Base-by-base conservation (phyloP, 2,329 filamentous ascomycete genomes). In the Sordariomycetes sp. region DNA sequence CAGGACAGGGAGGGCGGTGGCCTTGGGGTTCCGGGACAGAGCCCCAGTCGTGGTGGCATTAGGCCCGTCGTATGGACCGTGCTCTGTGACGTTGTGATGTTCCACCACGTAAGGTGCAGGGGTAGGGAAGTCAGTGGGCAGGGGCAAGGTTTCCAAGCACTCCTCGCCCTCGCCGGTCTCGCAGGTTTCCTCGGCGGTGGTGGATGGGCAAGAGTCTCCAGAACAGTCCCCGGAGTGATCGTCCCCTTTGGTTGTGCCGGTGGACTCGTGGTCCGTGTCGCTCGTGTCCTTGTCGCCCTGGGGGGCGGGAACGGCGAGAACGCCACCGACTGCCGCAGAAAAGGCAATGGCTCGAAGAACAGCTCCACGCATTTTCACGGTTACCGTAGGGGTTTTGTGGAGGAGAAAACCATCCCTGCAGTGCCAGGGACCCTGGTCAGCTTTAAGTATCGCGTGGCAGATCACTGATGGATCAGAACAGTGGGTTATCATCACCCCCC, bases 41-140 rank as follows among this genome's bases (percentile, higher is more conserved):
- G 88, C 89, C 3, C 89, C 89, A 0, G 83, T 90, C 0, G 82
- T 88, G 0, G 86, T 88, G 0, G 77, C 69, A 0, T 86, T 72
- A 0, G 79, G 79, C 2, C 88, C 89, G 2, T 72, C 81, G 69
- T 76, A 93, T 0, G 87, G 79, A 0, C 87, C 88, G 67, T 93
- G 88, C 4, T 79, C 82, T 2, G 85, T 87, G 5, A 82, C 75
- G 34, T 87, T 80, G 43, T 35, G 25, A 28, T 51, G 40, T 8
- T 51, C 40, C 43, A 57, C 43, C 2, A 34, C 43, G 28, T 28
- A 35, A 7, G 54, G 55, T 2, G 12, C 46, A 11, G 25, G 16
- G 28, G 20, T 50, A 12, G 46, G 46, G 20, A 50, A n/a, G 4
- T n/a, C 46, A 12, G 12, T 22, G 8, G 46, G 46, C 12, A 50